Evolutionary conservation across 208 protist genomes (phyloP).

Genomic region (Trypanosoma boissoni): DNA sequence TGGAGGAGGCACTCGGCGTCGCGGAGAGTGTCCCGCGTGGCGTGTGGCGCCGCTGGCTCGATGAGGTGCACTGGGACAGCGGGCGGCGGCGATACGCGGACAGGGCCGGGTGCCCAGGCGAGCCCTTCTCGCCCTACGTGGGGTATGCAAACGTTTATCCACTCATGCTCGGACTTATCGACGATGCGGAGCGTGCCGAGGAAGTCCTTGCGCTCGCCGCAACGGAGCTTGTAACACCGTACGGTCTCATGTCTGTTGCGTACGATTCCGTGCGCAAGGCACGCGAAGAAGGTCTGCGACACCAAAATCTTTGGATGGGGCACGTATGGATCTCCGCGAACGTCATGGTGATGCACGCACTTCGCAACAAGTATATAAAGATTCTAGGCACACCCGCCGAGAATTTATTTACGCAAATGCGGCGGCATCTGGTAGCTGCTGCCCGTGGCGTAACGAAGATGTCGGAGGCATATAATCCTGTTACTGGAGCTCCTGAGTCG

Average conservation of each 20-base stretch:
- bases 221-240: constrained; percentile 44
- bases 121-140: constrained; percentile 62
- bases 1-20: constrained; percentile 54
- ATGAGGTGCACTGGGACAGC: constrained; percentile 75
- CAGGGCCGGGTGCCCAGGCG: constrained; percentile 46
- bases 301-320: constrained; percentile 73
- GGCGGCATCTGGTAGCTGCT: constrained; percentile 33
- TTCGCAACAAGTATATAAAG: constrained; percentile 60
- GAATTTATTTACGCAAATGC: constrained; percentile 46
- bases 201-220: constrained; percentile 46
- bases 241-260: constrained; percentile 75
- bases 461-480: constrained; percentile 74
- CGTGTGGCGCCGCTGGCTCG: constrained; percentile 67
- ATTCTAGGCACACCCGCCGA: constrained; percentile 25
- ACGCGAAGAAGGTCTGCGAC: constrained; percentile 40
- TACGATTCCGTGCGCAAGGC: constrained; percentile 55
- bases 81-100: constrained; percentile 57
- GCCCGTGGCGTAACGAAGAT: constrained; percentile 41
- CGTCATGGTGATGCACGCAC: constrained; percentile 52
- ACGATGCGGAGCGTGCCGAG: constrained; percentile 33
- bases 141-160: constrained; percentile 81
- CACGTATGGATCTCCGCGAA: constrained; percentile 68
- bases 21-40: constrained; percentile 43
- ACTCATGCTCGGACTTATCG: constrained; percentile 57
- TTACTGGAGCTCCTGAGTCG: constrained; percentile 61